Conservation (phyloP, 2,329 filamentous ascomycete species). For the Emergomyces pasteurianus region DNA sequence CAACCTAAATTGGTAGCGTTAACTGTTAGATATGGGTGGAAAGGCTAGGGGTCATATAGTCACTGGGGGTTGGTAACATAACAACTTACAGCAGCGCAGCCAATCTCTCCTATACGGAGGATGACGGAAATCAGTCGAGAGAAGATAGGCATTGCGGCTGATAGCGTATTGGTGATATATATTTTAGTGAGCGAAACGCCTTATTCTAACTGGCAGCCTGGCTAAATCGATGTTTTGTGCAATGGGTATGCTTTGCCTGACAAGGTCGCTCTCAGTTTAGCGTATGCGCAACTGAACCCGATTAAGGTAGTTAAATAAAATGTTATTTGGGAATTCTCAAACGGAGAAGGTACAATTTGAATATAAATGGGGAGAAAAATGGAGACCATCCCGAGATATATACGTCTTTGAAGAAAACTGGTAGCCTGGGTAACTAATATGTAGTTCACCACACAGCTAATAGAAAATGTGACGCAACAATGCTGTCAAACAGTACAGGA, state of each 20-base stretch:
- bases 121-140: constrained; percentile 45
- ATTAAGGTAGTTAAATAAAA: neutral
- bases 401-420: neutral
- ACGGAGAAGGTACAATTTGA: neutral
- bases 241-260: neutral
- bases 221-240: neutral
- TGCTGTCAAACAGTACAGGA: neutral
- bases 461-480: neutral
- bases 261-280: neutral
- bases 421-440: neutral
- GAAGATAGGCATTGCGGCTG: constrained; percentile 36
- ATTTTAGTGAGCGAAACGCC: neutral
- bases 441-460: neutral
- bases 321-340: neutral
- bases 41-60: neutral
- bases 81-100: constrained; percentile 51
- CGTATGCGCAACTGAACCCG: neutral
- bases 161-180: neutral
- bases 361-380: neutral
- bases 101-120: constrained; percentile 52
- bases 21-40: neutral
- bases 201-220: neutral
- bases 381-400: neutral
- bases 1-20: constrained; percentile 26
- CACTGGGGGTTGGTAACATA: neutral